phyloP scores from a whole-genome alignment of 306 rosid genomes.

The Begonia fuchsioides region DNA sequence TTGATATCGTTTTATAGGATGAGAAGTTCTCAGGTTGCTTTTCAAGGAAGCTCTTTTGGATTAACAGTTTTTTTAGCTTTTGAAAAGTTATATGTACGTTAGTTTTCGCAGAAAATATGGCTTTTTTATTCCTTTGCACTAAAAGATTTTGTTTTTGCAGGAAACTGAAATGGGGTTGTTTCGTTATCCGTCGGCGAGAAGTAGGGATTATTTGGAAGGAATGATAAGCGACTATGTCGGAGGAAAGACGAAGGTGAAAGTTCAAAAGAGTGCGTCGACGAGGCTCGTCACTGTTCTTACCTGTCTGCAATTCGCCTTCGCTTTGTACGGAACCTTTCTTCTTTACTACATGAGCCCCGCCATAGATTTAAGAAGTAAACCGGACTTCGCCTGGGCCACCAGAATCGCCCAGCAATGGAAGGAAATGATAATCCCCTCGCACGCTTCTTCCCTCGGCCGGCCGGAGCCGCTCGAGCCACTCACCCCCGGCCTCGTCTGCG shows the following conservation, averaged over 20 bases:
- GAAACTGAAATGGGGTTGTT: constrained; percentile 30
- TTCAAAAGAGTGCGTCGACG: constrained; percentile 28
- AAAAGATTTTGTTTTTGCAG: constrained; percentile 11
- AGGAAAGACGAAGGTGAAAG: constrained; percentile 38
- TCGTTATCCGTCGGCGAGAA: constrained; percentile 24
- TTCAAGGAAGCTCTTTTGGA: too few relatives aligned
- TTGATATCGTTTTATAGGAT: too few relatives aligned
- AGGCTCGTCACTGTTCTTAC: constrained; percentile 60
- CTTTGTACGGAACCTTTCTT: constrained; percentile 75
- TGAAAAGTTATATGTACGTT: too few relatives aligned
- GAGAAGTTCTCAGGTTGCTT: too few relatives aligned
- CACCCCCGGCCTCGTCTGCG: constrained; percentile 38
- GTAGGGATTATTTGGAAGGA: constrained; percentile 70
- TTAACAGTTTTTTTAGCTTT: too few relatives aligned
- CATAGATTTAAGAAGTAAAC: constrained; percentile 58
- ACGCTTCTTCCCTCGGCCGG: constrained; percentile 38
- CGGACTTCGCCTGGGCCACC: constrained; percentile 76
- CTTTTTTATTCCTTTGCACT: too few relatives aligned
- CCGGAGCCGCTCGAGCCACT: constrained; percentile 21
- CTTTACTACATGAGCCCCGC: constrained; percentile 83
- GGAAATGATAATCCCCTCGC: constrained; percentile 48
- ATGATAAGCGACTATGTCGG: constrained; percentile 71
- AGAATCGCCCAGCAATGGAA: constrained; percentile 75
- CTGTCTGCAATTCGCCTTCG: constrained; percentile 77
- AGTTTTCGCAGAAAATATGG: too few relatives aligned